A percentile compares a stretch with the other conserved stretches of the same genome.
Conservation (phyloP, 208 protist genomes). For the Acanthamoeba triangularis region DNA sequence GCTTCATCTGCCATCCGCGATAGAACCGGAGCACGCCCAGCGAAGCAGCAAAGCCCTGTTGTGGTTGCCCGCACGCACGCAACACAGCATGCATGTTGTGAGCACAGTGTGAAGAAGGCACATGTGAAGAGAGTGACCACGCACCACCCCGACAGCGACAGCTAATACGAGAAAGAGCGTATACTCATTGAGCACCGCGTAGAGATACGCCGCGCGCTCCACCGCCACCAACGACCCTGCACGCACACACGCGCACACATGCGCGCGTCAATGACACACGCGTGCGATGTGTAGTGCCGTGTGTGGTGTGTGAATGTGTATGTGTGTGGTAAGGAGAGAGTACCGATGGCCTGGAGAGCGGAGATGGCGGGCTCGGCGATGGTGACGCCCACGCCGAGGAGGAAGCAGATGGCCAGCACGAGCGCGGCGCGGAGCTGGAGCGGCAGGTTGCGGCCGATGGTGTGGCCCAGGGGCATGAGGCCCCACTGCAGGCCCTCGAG, state of each 20-base stretch:
- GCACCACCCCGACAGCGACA: not conserved
- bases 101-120: too few relatives aligned
- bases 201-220: slow-evolving; percentile 10
- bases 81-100: not conserved
- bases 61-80: not conserved
- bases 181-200: slow-evolving; percentile 6
- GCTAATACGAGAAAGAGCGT: not conserved
- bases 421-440: not conserved
- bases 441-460: not conserved
- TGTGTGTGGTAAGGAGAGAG: not conserved
- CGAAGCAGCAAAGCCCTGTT: not conserved
- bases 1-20: slow-evolving; percentile 10
- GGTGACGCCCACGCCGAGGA: slow-evolving; percentile 39
- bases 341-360: slow-evolving; percentile 12
- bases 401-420: slow-evolving; percentile 19
- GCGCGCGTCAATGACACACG: not conserved
- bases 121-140: too few relatives aligned
- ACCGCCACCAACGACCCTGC: slow-evolving; percentile 10
- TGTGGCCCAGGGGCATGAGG: slow-evolving; percentile 1
- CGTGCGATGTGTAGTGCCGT: too few relatives aligned
- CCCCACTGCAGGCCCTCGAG: slow-evolving; percentile 42
- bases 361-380: slow-evolving; percentile 25
- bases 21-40: slow-evolving; percentile 39
- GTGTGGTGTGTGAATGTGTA: too few relatives aligned
- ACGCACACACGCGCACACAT: not conserved